A percentile compares a stretch with the other conserved stretches of the same genome.
Evolutionary conservation across 2,329 filamentous ascomycete genomes (phyloP).

Genomic region (Apiospora hydei): DNA sequence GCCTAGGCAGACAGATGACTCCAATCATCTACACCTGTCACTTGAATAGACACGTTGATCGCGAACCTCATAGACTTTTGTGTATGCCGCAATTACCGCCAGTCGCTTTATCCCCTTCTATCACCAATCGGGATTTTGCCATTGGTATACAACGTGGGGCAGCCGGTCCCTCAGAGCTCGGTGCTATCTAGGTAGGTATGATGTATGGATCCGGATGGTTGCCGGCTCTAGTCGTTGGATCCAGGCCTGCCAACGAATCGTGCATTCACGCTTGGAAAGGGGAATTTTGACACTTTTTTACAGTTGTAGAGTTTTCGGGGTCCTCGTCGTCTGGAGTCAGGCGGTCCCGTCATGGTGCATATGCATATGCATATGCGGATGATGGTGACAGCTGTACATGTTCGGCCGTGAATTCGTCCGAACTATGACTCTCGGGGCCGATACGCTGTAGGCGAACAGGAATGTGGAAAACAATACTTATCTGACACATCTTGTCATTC

Average conservation of each 20-base stretch:
- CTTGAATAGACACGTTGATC: neutral
- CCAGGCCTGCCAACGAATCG: neutral
- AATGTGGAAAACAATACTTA: too few relatives aligned
- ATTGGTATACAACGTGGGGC: neutral
- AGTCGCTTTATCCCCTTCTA: neutral
- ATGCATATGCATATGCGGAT: too few relatives aligned
- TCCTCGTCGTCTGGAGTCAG: too few relatives aligned
- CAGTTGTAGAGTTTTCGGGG: neutral
- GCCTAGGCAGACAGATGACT: neutral
- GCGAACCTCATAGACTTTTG: neutral
- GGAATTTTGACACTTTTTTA: neutral
- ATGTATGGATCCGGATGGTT: neutral
- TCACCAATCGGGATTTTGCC: neutral
- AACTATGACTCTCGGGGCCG: too few relatives aligned
- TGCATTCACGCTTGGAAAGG: neutral
- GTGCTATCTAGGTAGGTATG: neutral
- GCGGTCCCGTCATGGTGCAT: too few relatives aligned
- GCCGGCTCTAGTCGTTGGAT: neutral
- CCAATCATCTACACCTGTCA: too few relatives aligned
- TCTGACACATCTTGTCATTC: too few relatives aligned
- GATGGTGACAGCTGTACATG: too few relatives aligned
- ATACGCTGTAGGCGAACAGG: too few relatives aligned
- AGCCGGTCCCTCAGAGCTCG: neutral
- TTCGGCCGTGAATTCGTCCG: too few relatives aligned
- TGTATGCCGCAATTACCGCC: neutral